Conservation (phyloP, 1,284 basidiomycete species). For the Ganoderma sinense region DNA sequence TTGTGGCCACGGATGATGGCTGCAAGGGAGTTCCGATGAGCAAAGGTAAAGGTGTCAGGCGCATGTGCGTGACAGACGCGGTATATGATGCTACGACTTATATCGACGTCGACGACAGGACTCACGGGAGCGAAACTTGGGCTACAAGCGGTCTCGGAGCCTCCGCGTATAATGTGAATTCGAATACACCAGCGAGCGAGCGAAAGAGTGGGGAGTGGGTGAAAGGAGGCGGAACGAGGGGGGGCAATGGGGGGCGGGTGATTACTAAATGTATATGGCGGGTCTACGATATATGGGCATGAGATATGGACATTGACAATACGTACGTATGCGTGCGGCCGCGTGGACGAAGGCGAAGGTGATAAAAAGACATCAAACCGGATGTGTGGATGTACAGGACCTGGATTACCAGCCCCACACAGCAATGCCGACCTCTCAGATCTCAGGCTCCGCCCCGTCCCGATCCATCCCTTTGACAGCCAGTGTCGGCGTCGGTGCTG, state of each 20-base stretch:
- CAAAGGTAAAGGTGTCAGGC: neutral
- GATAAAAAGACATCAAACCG: slow-evolving; percentile 8
- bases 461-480: neutral
- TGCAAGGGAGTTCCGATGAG: neutral
- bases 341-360: slow-evolving; percentile 4
- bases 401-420: neutral
- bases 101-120: neutral
- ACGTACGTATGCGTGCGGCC: too few species aligned
- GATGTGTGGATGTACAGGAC: neutral
- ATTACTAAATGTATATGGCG: neutral
- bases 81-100: too few species aligned
- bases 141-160: too few species aligned
- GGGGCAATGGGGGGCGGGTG: too few species aligned
- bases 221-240: too few species aligned
- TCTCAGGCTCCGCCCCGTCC: neutral
- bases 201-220: too few species aligned
- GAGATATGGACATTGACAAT: neutral
- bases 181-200: too few species aligned
- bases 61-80: neutral
- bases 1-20: too few species aligned
- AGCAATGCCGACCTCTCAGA: neutral
- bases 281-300: too few species aligned
- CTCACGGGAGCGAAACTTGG: too few species aligned
- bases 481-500: neutral
- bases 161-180: too few species aligned